Conservation (phyloP, 176 grass and related monocot genomes). For the Ampelocalamus luodianensis region DNA sequence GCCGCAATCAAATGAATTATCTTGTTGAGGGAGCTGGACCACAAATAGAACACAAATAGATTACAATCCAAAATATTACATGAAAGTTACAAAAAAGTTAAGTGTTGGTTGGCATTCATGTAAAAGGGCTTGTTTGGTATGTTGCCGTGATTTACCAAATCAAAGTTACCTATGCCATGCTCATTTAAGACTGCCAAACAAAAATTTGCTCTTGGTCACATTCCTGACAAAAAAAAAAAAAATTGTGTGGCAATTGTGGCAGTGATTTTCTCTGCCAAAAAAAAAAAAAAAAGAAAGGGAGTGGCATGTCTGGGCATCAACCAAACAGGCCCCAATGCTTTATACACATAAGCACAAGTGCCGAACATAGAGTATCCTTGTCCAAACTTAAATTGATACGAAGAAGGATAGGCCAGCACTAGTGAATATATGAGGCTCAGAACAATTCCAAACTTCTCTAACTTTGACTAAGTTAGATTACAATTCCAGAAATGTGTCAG, state of each 20-base stretch:
- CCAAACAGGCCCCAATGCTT: conserved; percentile 1
- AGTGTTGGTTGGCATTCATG: neutral
- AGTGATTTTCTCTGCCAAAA: neutral
- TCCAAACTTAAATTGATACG: neutral
- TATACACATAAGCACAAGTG: neutral
- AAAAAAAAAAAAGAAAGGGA: neutral
- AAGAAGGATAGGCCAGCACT: neutral
- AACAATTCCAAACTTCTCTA: neutral
- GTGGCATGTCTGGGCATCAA: neutral
- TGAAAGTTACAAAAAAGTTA: conserved; percentile 28
- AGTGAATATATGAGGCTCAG: neutral
- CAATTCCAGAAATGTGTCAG: neutral
- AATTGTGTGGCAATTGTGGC: neutral
- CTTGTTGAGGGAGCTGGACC: conserved; percentile 90
- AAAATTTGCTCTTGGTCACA: neutral
- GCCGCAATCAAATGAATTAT: conserved; percentile 97
- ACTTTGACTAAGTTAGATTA: neutral
- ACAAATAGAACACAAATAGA: conserved; percentile 40
- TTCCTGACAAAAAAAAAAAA: neutral
- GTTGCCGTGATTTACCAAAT: neutral
- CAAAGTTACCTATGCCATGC: neutral
- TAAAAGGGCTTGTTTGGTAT: neutral
- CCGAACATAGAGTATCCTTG: neutral
- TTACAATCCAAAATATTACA: conserved; percentile 25
- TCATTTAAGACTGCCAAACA: conserved; percentile 27